Conservation (phyloP, 108 stramenopile genomes). For the Stephanodiscus minutulus region DNA sequence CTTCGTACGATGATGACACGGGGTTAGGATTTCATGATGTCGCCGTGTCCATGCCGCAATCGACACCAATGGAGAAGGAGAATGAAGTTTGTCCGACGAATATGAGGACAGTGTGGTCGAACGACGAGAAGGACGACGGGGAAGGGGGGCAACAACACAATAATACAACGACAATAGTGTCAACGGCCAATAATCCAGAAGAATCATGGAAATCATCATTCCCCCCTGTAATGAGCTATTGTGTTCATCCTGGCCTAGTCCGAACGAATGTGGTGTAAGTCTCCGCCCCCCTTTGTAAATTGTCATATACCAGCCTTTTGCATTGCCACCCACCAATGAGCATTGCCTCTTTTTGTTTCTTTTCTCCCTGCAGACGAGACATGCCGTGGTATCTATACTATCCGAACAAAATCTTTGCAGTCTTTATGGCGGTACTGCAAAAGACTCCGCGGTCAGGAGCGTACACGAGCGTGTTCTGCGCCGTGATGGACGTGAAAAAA, state of each 20-base stretch:
- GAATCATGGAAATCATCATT: constrained; percentile 1
- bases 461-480: constrained; percentile 74
- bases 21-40: not conserved
- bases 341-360: not conserved
- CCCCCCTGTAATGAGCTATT: constrained; percentile 43
- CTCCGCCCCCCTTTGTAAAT: not conserved
- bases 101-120: not conserved
- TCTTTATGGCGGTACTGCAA: constrained; percentile 57
- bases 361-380: constrained; percentile 38
- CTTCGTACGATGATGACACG: not conserved
- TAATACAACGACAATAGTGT: not conserved
- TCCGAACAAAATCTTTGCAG: constrained; percentile 60
- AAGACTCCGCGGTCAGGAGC: constrained; percentile 84
- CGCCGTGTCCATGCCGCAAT: not conserved
- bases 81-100: not conserved
- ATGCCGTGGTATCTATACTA: constrained; percentile 83
- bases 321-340: not conserved
- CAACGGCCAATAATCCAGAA: not conserved
- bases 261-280: constrained; percentile 80
- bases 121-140: not conserved
- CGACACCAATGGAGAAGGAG: not conserved
- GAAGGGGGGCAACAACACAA: not conserved
- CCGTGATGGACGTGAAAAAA: constrained; percentile 22
- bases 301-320: not conserved
- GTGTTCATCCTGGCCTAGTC: constrained; percentile 89